phyloP scores from a whole-genome alignment of 345 rosid species.

The Camelina neglecta region DNA sequence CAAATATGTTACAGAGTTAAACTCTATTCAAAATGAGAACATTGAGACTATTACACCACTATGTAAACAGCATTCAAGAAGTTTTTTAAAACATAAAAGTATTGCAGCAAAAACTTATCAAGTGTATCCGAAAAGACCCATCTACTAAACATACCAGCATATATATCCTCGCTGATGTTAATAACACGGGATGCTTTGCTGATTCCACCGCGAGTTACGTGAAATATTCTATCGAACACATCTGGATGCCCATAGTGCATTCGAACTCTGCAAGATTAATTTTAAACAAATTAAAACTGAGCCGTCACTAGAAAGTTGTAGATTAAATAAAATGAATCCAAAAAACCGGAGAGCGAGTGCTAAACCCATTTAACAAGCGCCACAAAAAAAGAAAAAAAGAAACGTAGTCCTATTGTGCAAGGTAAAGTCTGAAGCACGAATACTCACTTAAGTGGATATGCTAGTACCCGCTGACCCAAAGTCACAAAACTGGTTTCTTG shows the following conservation, averaged over 20 bases:
- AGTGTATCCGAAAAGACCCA: background rate
- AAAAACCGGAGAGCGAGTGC: background rate
- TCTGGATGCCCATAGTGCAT: slow-evolving; percentile 99
- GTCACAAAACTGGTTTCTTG: slow-evolving; percentile 99
- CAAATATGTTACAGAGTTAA: background rate
- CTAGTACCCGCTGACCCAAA: slow-evolving; percentile 93
- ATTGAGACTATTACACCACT: slow-evolving; percentile 15
- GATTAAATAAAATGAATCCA: slow-evolving; percentile 4
- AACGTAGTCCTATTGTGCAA: background rate
- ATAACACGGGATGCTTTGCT: slow-evolving; percentile 98
- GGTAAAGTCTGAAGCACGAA: slow-evolving; percentile 1
- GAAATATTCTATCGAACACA: slow-evolving; percentile 94
- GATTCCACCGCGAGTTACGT: slow-evolving; percentile 96
- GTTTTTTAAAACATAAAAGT: background rate
- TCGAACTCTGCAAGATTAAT: slow-evolving; percentile 76
- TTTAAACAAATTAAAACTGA: slow-evolving; percentile 35
- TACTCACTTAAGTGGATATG: slow-evolving; percentile 91
- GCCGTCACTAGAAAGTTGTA: slow-evolving; percentile 14
- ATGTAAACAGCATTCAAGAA: background rate
- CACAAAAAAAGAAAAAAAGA: background rate
- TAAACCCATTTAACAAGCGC: slow-evolving; percentile 16
- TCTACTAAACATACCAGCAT: slow-evolving; percentile 64
- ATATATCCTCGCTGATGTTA: slow-evolving; percentile 98
- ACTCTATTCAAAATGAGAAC: slow-evolving; percentile 5
- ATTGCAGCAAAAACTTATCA: background rate